Percentiles rank a stretch among this genome's conserved stretches.
Conservation (phyloP, 345 rosid species). For the Populus alba region DNA sequence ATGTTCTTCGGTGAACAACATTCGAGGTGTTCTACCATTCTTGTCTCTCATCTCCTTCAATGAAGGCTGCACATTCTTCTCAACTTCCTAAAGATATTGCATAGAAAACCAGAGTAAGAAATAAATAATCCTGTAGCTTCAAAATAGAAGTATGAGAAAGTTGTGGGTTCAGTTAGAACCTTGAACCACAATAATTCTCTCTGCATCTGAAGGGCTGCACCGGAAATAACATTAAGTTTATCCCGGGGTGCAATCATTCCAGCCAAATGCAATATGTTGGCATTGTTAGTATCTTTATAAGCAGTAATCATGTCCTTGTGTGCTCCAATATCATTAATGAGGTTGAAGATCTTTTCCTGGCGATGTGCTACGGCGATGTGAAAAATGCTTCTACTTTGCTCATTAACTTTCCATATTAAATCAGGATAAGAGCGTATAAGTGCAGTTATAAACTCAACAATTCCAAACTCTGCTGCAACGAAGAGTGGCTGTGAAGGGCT, state of each 20-base stretch:
- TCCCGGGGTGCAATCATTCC: background rate
- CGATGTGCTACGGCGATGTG: conserved; percentile 25
- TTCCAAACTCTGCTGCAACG: conserved; percentile 27
- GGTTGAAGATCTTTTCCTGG: conserved; percentile 18
- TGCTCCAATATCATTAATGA: conserved; percentile 20
- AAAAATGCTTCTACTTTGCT: conserved; percentile 18
- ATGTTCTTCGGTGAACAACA: conserved; percentile 6
- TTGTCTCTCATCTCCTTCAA: background rate
- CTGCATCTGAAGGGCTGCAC: conserved; percentile 22
- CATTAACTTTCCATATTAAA: conserved; percentile 11
- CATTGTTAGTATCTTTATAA: background rate
- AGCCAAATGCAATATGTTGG: conserved; percentile 5
- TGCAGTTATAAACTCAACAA: background rate
- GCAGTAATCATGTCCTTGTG: conserved; percentile 8
- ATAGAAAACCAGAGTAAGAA: background rate
- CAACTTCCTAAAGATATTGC: conserved; percentile 9
- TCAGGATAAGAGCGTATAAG: conserved; percentile 16
- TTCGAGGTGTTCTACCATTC: background rate
- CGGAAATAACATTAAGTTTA: conserved; percentile 12
- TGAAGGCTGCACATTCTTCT: conserved; percentile 13
- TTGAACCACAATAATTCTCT: conserved; percentile 14
- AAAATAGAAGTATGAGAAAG: background rate
- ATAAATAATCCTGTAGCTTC: background rate
- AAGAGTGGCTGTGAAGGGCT: conserved; percentile 31
- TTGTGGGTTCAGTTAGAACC: background rate